phyloP scores from a whole-genome alignment of 1,139 yeast genomes.

The Pichia inconspicua region DNA sequence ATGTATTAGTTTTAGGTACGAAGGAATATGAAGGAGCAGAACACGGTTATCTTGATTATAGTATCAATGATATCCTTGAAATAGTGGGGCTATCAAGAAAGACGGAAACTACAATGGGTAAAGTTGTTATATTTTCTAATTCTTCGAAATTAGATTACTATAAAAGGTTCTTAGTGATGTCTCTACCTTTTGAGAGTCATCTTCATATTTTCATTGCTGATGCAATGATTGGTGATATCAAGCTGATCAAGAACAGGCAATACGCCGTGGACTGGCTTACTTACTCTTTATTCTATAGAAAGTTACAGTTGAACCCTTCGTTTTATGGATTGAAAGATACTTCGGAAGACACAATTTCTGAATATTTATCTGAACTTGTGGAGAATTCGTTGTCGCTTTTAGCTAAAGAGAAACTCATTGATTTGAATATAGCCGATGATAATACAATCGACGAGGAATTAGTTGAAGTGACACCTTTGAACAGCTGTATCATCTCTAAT shows the following conservation, averaged over 20 bases:
- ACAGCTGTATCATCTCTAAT: conserved; percentile 69
- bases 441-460: conserved; percentile 31
- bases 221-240: conserved; percentile 61
- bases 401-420: conserved; percentile 53
- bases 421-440: conserved; percentile 40
- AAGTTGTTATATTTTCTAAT: conserved; percentile 52
- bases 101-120: conserved; percentile 28
- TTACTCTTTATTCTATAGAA: conserved; percentile 70
- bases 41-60: conserved; percentile 60
- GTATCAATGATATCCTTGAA: conserved; percentile 57
- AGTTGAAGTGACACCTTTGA: conserved; percentile 48
- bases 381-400: conserved; percentile 68
- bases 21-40: conserved; percentile 67
- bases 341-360: conserved; percentile 64
- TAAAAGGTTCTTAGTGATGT: conserved; percentile 60
- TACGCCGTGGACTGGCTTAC: conserved; percentile 91
- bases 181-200: conserved; percentile 80
- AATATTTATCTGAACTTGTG: conserved; percentile 73
- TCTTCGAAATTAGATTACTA: conserved; percentile 54
- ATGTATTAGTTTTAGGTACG: conserved; percentile 65
- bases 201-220: conserved; percentile 55
- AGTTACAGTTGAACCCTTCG: conserved; percentile 77
- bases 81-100: conserved; percentile 60
- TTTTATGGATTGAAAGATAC: conserved; percentile 70
- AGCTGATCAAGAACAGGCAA: conserved; percentile 62